Conservation (phyloP, 352 stramenopile genomes). For the Globisporangium abappressorium region DNA sequence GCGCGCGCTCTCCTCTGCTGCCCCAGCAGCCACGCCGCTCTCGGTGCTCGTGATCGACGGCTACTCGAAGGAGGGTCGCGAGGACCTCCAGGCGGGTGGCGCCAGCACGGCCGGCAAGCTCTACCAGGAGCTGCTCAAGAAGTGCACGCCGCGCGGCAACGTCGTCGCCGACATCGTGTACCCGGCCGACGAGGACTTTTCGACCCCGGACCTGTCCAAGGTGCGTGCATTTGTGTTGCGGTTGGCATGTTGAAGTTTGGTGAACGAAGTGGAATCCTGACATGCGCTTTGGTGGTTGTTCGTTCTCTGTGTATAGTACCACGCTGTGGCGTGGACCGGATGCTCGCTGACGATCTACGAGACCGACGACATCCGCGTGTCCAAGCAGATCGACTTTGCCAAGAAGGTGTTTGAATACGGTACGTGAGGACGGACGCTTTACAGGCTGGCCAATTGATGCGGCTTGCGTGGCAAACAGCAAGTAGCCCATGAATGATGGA, state of each 20-base stretch:
- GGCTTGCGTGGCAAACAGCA: no score
- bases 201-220: conserved; percentile 53
- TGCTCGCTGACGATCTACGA: conserved; percentile 77
- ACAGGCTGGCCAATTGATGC: no score
- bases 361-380: conserved; percentile 47
- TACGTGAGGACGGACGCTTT: conserved; percentile 8
- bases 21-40: conserved; percentile 27
- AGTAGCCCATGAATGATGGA: neutral
- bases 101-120: conserved; percentile 69
- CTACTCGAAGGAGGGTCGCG: conserved; percentile 67
- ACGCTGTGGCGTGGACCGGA: conserved; percentile 74
- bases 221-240: conserved; percentile 19
- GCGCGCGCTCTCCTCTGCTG: conserved; percentile 20
- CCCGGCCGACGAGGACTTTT: conserved; percentile 63
- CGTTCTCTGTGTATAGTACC: conserved; percentile 34
- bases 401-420: conserved; percentile 64
- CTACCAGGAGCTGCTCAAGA: conserved; percentile 59
- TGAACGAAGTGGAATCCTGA: neutral
- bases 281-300: conserved; percentile 5
- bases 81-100: conserved; percentile 60
- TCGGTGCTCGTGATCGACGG: conserved; percentile 76
- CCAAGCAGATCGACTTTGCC: conserved; percentile 72
- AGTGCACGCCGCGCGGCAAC: conserved; percentile 53
- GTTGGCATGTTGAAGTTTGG: conserved; percentile 5
- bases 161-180: conserved; percentile 59